Base-by-base conservation (phyloP, 2,329 filamentous ascomycete species). In the Alternaria longipes region DNA sequence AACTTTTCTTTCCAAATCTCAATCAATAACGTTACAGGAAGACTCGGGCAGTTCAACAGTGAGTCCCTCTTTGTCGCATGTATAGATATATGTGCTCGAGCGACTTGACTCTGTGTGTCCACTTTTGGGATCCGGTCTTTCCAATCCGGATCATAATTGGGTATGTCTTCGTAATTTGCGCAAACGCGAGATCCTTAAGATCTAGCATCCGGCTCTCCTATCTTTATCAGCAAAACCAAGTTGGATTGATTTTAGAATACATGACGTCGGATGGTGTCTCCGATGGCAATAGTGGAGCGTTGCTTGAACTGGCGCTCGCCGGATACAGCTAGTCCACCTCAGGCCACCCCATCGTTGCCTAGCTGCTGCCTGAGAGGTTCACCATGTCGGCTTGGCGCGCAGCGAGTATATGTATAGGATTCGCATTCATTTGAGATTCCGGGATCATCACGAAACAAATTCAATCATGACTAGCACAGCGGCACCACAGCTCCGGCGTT, bases 341-440 rank as follows among this genome's bases (percentile, higher is more conserved):
- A 36, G 32, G 32, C 32, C 32, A 34, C 4, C 9, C 26, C 34
- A 12, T 50, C 7, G 56, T 46, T 59, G 56, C 56, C 56, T 59
- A n/a, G 28, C 51, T 59, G 44, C 34, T 59, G 56, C 56, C 56
- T 59, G 18, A 14, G 38, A 11, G n/a, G 32, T 28, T 9, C 34
- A 20, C n/a, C 20, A n/a, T 22, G 18, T 2, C 3, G 22, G 11
- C 51, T 34, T 28, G 36, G 56, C 36, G 5, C 5, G 8, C 1
- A 16, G 0, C 8, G 9, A 44, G 28, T 42, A 47, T 42, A 50
- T 55, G 24, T 28, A 20, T 1, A 32, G 12, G 5, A 16, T 24
- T 8, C 16, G 16, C 7, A 38, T 16, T 12, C 8, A 16, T 8
- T 12, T 12, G 12, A 18, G 16, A 36, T 7, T n/a, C 1, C 5